Evolutionary conservation across 2,329 filamentous ascomycete genomes (phyloP).

Genomic region (Colletotrichum chrysophilum): DNA sequence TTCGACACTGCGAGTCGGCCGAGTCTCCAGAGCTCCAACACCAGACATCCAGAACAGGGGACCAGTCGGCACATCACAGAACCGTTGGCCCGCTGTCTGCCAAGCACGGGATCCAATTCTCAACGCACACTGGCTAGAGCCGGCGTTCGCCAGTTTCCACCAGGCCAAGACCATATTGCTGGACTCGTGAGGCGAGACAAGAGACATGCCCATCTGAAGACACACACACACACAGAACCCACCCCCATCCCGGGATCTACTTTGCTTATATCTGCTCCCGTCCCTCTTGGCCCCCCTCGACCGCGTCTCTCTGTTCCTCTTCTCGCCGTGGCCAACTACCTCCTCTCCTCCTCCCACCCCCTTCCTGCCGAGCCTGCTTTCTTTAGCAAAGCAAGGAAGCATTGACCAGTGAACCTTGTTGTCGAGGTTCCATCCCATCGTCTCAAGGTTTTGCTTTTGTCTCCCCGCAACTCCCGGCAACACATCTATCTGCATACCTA

Average conservation of each 20-base stretch:
- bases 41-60: neutral
- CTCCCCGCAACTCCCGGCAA: neutral
- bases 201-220: neutral
- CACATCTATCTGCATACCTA: neutral
- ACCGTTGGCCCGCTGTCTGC: constrained; percentile 8
- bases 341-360: neutral
- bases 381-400: constrained; percentile 7
- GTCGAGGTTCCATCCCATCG: neutral
- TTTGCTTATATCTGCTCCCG: constrained; percentile 19
- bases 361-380: neutral
- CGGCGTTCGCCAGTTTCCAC: constrained; percentile 17
- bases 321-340: neutral
- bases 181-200: constrained; percentile 5
- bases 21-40: neutral
- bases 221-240: neutral
- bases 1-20: neutral
- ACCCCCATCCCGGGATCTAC: constrained; percentile 9
- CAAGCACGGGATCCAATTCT: constrained; percentile 18
- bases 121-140: constrained; percentile 7
- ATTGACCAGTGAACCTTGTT: constrained; percentile 4
- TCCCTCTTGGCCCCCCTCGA: constrained; percentile 7
- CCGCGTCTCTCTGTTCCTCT: neutral
- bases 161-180: neutral
- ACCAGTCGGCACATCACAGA: constrained; percentile 5
- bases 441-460: constrained; percentile 9